Base-by-base conservation (phyloP, 75 land plant genomes). In the Selaginella moellendorffii region DNA sequence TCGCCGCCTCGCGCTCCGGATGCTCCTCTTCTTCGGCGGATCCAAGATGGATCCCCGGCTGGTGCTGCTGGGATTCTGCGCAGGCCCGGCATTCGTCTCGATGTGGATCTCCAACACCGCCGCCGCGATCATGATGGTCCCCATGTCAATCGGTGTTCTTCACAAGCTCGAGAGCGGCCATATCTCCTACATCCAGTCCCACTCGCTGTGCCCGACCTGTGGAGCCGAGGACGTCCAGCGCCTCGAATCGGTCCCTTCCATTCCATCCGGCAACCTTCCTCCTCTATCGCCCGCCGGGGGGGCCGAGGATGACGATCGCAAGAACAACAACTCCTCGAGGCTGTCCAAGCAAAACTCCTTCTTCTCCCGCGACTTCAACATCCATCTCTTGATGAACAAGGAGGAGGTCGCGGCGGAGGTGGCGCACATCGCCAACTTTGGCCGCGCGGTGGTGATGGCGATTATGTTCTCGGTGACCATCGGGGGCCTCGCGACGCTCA, bases 31-130 rank as follows among this genome's bases (percentile, higher is more conserved):
- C 52, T 84, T 83, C 69, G 83, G 78, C 28, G 93, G 92, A 5
- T 78, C 75, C n/a, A 80, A 77, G 62, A 61, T 82, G 74, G 83
- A 75, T 1, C 97, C 97, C n/a, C 69, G 69, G 1, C 54, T 82
- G 18, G 79, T 90, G 17, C 78, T 90, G 14, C 77, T 90, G 24
- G 97, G 97, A 0, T 82, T 90, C 62, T 82, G 84, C 71, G 83
- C 60, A 23, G 85, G 93, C 21, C 72, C 97, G 1, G 80, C 80
- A 0, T 90, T 90, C 46, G 83, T 90, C 42, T 86, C 91, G 74
- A 87, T 90, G 92, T 90, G 87, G 88, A 82, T 90, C 82, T 82
- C 83, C 79, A 90, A 90, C 78, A 80, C 79, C 26, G 83, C 97
- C 2, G 76, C 85, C 0, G 80, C 88, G 0, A 71, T 85, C 68